Percentiles rank a stretch among this genome's conserved stretches.
Conservation (phyloP, 495 filamentous ascomycete species). For the Delitschia confertaspora region DNA sequence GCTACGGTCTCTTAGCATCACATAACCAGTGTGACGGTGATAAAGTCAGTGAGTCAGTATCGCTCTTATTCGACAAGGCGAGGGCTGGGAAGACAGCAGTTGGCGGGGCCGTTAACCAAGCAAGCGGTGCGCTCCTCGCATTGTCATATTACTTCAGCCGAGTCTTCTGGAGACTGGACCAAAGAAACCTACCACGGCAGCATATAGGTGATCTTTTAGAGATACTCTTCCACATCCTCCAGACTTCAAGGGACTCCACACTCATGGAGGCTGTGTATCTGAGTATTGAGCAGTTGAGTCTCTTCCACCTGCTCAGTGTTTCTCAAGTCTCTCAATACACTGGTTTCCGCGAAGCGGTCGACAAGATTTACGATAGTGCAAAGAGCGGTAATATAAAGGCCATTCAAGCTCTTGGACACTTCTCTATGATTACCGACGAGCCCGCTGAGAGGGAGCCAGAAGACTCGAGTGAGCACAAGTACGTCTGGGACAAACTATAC, state of each 20-base stretch:
- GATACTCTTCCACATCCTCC: constrained; percentile 41
- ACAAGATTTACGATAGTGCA: constrained; percentile 55
- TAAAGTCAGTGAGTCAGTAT: constrained; percentile 36
- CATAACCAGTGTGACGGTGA: constrained; percentile 43
- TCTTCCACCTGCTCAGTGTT: constrained; percentile 50
- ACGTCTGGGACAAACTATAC: constrained; percentile 56
- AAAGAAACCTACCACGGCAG: constrained; percentile 31
- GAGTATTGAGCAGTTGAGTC: constrained; percentile 65
- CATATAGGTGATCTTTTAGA: constrained; percentile 36
- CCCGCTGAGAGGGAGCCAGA: constrained; percentile 29
- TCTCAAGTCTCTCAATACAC: constrained; percentile 35
- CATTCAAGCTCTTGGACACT: constrained; percentile 63
- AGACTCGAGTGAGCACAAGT: constrained; percentile 28
- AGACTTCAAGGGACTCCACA: constrained; percentile 45
- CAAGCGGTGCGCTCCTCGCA: constrained; percentile 53
- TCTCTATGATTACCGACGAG: constrained; percentile 48
- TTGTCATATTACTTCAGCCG: constrained; percentile 54
- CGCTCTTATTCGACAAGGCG: constrained; percentile 37
- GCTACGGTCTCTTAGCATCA: constrained; percentile 70
- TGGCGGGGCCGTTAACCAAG: constrained; percentile 51
- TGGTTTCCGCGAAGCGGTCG: constrained; percentile 42
- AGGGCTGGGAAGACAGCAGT: constrained; percentile 48
- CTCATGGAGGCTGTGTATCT: constrained; percentile 53
- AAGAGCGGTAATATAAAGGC: constrained; percentile 73
- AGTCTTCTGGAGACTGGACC: constrained; percentile 36